phyloP scores from a whole-genome alignment of 306 rosid genomes.

The Hippophae gyantsensis region DNA sequence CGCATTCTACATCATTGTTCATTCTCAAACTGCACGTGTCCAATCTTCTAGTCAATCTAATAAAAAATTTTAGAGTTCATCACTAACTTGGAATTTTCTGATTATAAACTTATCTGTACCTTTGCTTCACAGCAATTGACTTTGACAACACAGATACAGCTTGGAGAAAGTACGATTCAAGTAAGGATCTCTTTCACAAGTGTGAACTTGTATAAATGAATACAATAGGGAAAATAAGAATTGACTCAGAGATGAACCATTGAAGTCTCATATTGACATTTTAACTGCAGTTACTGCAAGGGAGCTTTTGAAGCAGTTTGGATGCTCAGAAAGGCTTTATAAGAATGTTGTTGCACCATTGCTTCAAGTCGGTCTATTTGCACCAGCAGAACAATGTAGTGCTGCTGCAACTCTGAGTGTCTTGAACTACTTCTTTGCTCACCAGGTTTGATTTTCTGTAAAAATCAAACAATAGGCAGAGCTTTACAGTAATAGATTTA shows the following conservation, averaged over 20 bases:
- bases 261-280: conserved; percentile 17
- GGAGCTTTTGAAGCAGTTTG: conserved; percentile 49
- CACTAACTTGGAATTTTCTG: background rate
- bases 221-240: background rate
- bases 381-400: conserved; percentile 52
- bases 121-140: conserved; percentile 35
- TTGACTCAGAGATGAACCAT: conserved; percentile 1
- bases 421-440: conserved; percentile 38
- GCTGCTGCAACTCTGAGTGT: conserved; percentile 48
- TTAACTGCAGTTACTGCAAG: conserved; percentile 44
- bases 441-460: conserved; percentile 35
- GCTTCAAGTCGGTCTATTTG: conserved; percentile 47
- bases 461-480: background rate
- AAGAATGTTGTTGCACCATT: conserved; percentile 34
- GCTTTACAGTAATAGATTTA: background rate
- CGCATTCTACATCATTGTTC: background rate
- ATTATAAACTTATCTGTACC: conserved; percentile 1
- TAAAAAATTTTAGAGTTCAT: background rate
- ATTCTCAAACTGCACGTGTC: background rate
- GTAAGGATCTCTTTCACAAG: conserved; percentile 27
- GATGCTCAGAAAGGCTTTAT: conserved; percentile 43
- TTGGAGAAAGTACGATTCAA: conserved; percentile 43
- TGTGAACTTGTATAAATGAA: conserved; percentile 2
- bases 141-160: conserved; percentile 49
- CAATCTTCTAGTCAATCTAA: background rate